Conservation (phyloP, 805 yeast genomes). For the Danielozyma ontarioensis region DNA sequence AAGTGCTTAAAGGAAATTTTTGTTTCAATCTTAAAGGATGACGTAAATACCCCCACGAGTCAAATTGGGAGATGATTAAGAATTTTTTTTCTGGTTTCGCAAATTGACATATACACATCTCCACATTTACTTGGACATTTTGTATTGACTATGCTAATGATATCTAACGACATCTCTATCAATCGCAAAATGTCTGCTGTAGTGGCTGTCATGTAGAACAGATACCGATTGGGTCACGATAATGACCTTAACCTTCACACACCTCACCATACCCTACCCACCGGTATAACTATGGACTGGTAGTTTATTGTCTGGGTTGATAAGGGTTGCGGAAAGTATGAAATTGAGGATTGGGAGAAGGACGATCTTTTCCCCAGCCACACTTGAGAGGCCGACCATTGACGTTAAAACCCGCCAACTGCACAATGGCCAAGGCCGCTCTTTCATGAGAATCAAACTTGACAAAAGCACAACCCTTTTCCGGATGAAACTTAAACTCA, state of each 20-base stretch:
- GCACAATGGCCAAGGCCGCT: slow-evolving; percentile 84
- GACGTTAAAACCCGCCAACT: slow-evolving; percentile 62
- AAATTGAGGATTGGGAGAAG: slow-evolving; percentile 25
- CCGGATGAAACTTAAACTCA: slow-evolving; percentile 75
- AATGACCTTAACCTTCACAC: not conserved
- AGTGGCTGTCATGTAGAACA: slow-evolving; percentile 2
- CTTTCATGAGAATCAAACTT: slow-evolving; percentile 82
- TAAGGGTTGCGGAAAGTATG: slow-evolving; percentile 19
- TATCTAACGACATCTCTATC: slow-evolving; percentile 1
- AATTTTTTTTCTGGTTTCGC: too few species aligned
- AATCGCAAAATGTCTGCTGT: not conserved
- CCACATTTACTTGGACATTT: too few species aligned
- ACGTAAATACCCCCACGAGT: too few species aligned
- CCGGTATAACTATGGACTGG: not conserved
- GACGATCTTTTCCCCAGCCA: slow-evolving; percentile 78
- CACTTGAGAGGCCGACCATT: slow-evolving; percentile 76
- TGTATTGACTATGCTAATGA: too few species aligned
- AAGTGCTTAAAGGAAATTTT: too few species aligned
- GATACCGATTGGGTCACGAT: slow-evolving; percentile 1
- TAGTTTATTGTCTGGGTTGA: slow-evolving; percentile 16
- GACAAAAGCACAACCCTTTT: slow-evolving; percentile 84
- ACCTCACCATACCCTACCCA: not conserved
- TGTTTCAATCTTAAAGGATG: too few species aligned
- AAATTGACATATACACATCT: too few species aligned
- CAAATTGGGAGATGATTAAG: too few species aligned